phyloP scores from a whole-genome alignment of 495 filamentous ascomycete genomes.

The Jackrogersella minutella region DNA sequence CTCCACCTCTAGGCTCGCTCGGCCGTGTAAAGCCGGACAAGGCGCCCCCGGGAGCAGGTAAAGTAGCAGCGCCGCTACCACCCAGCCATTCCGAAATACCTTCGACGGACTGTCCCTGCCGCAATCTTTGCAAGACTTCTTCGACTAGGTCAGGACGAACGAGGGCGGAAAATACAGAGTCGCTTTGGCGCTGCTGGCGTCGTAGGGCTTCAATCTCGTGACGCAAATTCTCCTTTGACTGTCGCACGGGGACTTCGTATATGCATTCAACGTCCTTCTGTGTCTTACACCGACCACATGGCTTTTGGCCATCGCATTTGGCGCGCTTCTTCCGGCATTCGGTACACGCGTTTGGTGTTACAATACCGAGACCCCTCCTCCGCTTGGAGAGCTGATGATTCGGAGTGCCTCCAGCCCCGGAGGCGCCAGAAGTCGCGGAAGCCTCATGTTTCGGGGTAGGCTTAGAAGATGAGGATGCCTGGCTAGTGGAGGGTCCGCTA shows the following conservation, averaged over 20 bases:
- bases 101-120: slow-evolving; percentile 58
- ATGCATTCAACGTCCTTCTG: slow-evolving; percentile 59
- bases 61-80: slow-evolving; percentile 18
- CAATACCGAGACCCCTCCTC: slow-evolving; percentile 59
- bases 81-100: slow-evolving; percentile 58
- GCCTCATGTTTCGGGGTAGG: slow-evolving; percentile 40
- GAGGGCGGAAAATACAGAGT: slow-evolving; percentile 57
- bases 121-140: slow-evolving; percentile 57
- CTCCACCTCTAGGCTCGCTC: slow-evolving; percentile 32
- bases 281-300: slow-evolving; percentile 58
- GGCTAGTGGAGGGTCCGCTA: slow-evolving; percentile 38
- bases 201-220: slow-evolving; percentile 61
- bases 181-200: slow-evolving; percentile 53
- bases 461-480: slow-evolving; percentile 37
- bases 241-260: slow-evolving; percentile 63
- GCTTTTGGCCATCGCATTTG: slow-evolving; percentile 64
- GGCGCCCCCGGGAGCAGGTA: slow-evolving; percentile 30
- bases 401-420: slow-evolving; percentile 11
- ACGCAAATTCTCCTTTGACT: slow-evolving; percentile 63
- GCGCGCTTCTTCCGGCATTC: slow-evolving; percentile 66
- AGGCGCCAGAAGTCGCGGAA: slow-evolving; percentile 20
- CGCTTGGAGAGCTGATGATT: slow-evolving; percentile 49
- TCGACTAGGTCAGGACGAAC: slow-evolving; percentile 54
- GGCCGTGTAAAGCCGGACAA: slow-evolving; percentile 31
- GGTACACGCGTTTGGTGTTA: slow-evolving; percentile 64